Evolutionary conservation across 805 yeast species (phyloP).

Genomic region (Ogataea neopini): DNA sequence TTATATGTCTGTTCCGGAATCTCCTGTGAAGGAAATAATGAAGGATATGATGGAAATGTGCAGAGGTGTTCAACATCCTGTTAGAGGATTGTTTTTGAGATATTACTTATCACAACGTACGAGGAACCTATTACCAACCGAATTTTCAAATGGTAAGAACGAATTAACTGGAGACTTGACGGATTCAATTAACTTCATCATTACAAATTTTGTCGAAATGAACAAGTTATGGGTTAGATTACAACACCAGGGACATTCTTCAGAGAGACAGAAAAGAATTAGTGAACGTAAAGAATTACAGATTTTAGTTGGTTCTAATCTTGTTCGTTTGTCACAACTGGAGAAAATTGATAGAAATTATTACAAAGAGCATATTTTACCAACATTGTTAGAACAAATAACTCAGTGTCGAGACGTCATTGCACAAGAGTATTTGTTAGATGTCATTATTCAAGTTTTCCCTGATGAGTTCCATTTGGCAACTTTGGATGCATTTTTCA

Average conservation of each 20-base stretch:
- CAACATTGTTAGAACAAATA: slow-evolving; percentile 82
- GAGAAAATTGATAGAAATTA: slow-evolving; percentile 64
- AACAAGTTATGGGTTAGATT: slow-evolving; percentile 96
- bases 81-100: slow-evolving; percentile 85
- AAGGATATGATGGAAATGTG: slow-evolving; percentile 98
- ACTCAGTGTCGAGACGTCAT: slow-evolving; percentile 88
- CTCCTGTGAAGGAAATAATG: slow-evolving; percentile 83
- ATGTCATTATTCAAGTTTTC: slow-evolving; percentile 90
- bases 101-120: slow-evolving; percentile 86
- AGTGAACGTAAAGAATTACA: slow-evolving; percentile 86
- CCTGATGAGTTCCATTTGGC: slow-evolving; percentile 88
- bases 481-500: slow-evolving; percentile 67
- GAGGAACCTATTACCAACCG: slow-evolving; percentile 58
- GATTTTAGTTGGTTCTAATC: slow-evolving; percentile 88
- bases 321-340: slow-evolving; percentile 84
- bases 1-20: slow-evolving; percentile 72
- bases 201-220: slow-evolving; percentile 93
- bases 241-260: slow-evolving; percentile 92
- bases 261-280: slow-evolving; percentile 71
- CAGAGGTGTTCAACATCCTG: slow-evolving; percentile 94
- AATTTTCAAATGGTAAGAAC: slow-evolving; percentile 22
- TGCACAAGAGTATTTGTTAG: slow-evolving; percentile 90
- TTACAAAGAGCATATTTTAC: slow-evolving; percentile 59
- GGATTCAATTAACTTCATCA: slow-evolving; percentile 75
- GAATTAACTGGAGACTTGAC: slow-evolving; percentile 42